Conservation (phyloP, 345 rosid genomes). For the Eutrema japonicum region DNA sequence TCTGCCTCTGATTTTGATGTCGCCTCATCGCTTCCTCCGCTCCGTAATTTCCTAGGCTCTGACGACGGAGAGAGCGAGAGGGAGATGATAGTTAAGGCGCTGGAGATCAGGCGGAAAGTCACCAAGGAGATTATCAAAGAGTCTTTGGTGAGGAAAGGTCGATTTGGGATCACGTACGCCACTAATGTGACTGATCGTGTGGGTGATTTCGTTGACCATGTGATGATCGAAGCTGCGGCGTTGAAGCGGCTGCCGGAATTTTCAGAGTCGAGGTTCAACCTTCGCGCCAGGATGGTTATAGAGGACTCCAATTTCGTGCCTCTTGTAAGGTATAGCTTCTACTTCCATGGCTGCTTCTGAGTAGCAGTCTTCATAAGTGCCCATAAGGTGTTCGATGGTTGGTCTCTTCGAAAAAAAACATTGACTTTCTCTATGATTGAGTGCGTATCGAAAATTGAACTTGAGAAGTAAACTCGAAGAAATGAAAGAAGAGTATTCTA, state of each 20-base stretch:
- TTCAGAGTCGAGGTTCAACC: constrained; percentile 54
- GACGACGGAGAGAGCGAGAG: constrained; percentile 49
- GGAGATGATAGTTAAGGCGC: constrained; percentile 70
- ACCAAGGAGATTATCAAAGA: constrained; percentile 70
- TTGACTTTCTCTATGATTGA: neutral
- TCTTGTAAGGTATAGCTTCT: constrained; percentile 63
- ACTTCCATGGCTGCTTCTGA: neutral
- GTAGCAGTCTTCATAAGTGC: neutral
- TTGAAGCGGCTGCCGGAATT: constrained; percentile 68
- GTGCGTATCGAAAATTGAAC: neutral
- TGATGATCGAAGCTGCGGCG: constrained; percentile 83
- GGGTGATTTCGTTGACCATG: constrained; percentile 66
- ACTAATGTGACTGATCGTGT: constrained; percentile 64
- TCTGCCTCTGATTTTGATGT: constrained; percentile 42
- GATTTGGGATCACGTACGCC: constrained; percentile 82
- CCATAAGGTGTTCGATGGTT: constrained; percentile 37
- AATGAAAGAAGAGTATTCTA: neutral
- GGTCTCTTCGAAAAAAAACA: neutral
- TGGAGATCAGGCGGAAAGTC: constrained; percentile 76
- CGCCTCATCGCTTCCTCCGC: constrained; percentile 51
- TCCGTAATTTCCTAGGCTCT: constrained; percentile 45
- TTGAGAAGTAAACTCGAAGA: neutral
- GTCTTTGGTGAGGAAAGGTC: constrained; percentile 71
- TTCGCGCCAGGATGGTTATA: constrained; percentile 63
- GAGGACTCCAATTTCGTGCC: constrained; percentile 70